These are phyloP conservation scores for Lycium ferocissimum DNA, from an alignment of 257 asterid genomes.

Conservation along the genomic window DNA sequence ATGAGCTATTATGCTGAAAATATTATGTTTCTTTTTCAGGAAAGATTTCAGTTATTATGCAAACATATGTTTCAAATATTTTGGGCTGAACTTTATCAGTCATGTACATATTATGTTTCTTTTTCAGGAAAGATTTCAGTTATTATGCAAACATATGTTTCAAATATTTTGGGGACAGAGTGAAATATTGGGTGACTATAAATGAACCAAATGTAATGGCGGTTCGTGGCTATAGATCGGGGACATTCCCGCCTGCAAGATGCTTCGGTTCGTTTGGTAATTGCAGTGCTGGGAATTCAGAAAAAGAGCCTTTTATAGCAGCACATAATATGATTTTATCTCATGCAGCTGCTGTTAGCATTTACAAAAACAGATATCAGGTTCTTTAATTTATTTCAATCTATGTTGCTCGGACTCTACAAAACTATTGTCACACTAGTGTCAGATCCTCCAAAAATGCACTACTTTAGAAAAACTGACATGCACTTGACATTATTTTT, in stretches of 20 bases:
- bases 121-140: constrained; percentile 45
- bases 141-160: constrained; percentile 47
- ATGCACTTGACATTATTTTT: too few species aligned
- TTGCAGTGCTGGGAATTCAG: constrained; percentile 44
- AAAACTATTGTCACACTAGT: too few species aligned
- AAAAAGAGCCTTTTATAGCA: constrained; percentile 46
- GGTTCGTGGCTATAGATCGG: constrained; percentile 60
- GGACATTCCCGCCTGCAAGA: constrained; percentile 50
- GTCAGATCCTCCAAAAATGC: too few species aligned
- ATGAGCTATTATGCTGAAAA: too few species aligned
- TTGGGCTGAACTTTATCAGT: too few species aligned
- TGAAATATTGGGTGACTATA: constrained; percentile 47
- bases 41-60: constrained; percentile 43
- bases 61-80: constrained; percentile 47
- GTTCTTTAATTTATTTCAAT: neutral
- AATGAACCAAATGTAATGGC: constrained; percentile 51
- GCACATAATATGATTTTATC: constrained; percentile 48
- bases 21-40: constrained; percentile 33
- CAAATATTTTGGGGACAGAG: constrained; percentile 47
- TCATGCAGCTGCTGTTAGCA: constrained; percentile 44
- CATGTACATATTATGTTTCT: neutral
- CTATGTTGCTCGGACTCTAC: too few species aligned
- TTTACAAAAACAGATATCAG: constrained; percentile 46
- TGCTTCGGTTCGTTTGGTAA: constrained; percentile 43
- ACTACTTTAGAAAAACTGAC: too few species aligned